phyloP scores from a whole-genome alignment of 495 filamentous ascomycete genomes.

The Aspergillus diversus region DNA sequence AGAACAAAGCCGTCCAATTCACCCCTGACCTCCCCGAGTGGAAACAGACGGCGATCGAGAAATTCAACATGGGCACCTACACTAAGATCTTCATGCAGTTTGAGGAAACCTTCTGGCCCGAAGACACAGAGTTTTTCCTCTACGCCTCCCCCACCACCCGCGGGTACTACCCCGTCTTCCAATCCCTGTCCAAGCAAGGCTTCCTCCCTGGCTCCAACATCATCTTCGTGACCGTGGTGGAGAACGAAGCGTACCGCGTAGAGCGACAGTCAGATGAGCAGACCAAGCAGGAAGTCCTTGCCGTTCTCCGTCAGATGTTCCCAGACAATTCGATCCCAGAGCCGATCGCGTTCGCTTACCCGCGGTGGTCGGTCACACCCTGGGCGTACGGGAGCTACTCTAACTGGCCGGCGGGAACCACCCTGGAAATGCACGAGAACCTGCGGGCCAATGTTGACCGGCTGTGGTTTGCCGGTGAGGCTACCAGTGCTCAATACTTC shows the following conservation, averaged over 20 bases:
- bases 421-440: slow-evolving; percentile 72
- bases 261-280: slow-evolving; percentile 65
- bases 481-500: slow-evolving; percentile 69
- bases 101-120: slow-evolving; percentile 71
- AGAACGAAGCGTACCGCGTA: slow-evolving; percentile 61
- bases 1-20: slow-evolving; percentile 65
- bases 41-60: slow-evolving; percentile 68
- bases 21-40: slow-evolving; percentile 63
- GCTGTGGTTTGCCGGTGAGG: slow-evolving; percentile 74
- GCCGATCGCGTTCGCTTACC: slow-evolving; percentile 70
- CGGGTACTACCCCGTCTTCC: slow-evolving; percentile 73
- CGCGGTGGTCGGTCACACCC: slow-evolving; percentile 67
- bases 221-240: slow-evolving; percentile 71
- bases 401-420: slow-evolving; percentile 72
- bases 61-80: slow-evolving; percentile 75
- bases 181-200: slow-evolving; percentile 61
- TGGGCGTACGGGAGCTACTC: slow-evolving; percentile 74
- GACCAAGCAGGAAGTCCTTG: slow-evolving; percentile 63
- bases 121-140: slow-evolving; percentile 67
- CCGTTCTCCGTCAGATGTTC: slow-evolving; percentile 68
- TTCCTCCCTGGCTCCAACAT: slow-evolving; percentile 69
- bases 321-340: slow-evolving; percentile 62
- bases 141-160: slow-evolving; percentile 66
- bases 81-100: slow-evolving; percentile 82
- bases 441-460: slow-evolving; percentile 67